Evolutionary conservation across 2,329 filamentous ascomycete species (phyloP), one percentile per base, ranked within the genome.

Genomic region (Mycosphaerella sp.): DNA sequence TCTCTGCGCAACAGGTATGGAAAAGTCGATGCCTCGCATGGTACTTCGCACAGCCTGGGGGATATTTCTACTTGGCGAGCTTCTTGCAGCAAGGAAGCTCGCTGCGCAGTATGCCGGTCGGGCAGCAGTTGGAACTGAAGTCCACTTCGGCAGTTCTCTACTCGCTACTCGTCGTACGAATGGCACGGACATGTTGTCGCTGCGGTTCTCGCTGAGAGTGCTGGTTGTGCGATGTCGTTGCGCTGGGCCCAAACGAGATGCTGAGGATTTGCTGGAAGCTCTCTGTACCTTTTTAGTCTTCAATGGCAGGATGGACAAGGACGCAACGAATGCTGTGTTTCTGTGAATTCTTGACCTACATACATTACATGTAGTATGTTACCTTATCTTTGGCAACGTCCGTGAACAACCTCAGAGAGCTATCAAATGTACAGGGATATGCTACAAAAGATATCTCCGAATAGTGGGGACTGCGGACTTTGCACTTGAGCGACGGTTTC

Each of bases 161-260:
- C 35, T 16, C 27, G 37, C 45, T 36, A 48, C 25, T 28, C 17
- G 40, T 52, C 50, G 50, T 52, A 34, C 50, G 50, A 52, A 37
- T 12, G 50, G 32, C 25, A 40, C 43, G 44, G 50, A 52, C 50
- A 52, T 52, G 32, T 12, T 21, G 16, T 16, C 18, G n/a, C 36
- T 14, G 21, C 44, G 36, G 21, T 13, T 35, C 17, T 43, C 34
- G 17, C 14, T 37, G n/a, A n/a, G n/a, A n/a, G n/a, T n/a, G 49
- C 17, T 12, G 10, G 4, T 21, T 12, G 14, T 21, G 10, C 34
- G 37, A 17, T 14, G 37, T 48, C 36, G 21, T 25, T 25, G 21
- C 21, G 21, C 21, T 25, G 21, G 21, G 4, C 7, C 21, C 5
- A 25, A 6, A 25, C 21, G 21, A 25, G 45, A 34, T 36, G 18